Base-by-base conservation (phyloP, 2,329 filamentous ascomycete species). In the Fusarium sp. region DNA sequence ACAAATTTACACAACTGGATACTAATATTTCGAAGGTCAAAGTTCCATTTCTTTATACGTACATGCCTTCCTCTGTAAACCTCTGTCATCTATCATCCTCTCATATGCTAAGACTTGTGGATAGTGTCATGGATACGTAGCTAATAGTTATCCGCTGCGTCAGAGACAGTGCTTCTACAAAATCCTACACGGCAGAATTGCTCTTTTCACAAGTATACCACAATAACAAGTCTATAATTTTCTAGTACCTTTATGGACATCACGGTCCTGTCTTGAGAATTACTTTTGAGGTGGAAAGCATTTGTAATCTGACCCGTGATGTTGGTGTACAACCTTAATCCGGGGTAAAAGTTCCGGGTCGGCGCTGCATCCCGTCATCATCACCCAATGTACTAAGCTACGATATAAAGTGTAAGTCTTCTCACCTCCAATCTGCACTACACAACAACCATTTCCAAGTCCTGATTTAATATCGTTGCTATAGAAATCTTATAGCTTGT, bases 271-370 rank as follows among this genome's bases (percentile, higher is more conserved):
- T 51, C 31, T 15, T 24, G 3, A 35, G n/a, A 24, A 51, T 11
- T 7, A 4, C 22, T 20, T 35, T 35, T 35, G 33, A 35, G 33
- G 33, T 17, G 14, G 12, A 9, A 31, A 15, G 20, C 20, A 17
- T 49, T 49, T 18, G 47, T 11, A 14, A 24, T 20, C 48, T 3
- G 31, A 24, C 31, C 31, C 31, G 31, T 52, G 48, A 35, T 52
- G 31, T 20, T 35, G 12, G 13, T 8, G 6, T 52, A 35, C 31
- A 52, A 20, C 17, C 17, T 24, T 24, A 35, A n/a, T 33, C 35
- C 67, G 67, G 72, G 72, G 42, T 18, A 72, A 63, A 66, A 35
- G 49, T 65, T 66, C 64, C 58, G 62, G 38, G 18, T 18, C 18
- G 36, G 39, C 39, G 38, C 31, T 57, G 31, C 24, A 24, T 33